A percentile compares a stretch with the other conserved stretches of the same genome.
phyloP scores from a whole-genome alignment of 1,284 basidiomycete species.

The Cystobasidium sp. region DNA sequence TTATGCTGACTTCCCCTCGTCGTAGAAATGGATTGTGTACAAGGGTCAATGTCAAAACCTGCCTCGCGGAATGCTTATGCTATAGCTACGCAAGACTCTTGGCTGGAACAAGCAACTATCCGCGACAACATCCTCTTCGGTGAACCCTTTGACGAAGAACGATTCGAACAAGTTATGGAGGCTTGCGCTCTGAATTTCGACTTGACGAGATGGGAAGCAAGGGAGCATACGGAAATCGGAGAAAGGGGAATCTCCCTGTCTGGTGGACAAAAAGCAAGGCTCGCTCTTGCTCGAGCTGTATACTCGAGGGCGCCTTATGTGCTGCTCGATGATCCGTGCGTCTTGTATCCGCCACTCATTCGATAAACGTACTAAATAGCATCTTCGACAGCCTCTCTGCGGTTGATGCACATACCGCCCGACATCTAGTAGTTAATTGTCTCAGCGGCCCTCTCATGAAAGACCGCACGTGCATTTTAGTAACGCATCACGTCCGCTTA shows the following conservation, averaged over 20 bases:
- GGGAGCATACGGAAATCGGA: slow-evolving; percentile 66
- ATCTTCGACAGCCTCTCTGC: slow-evolving; percentile 65
- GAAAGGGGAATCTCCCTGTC: slow-evolving; percentile 65
- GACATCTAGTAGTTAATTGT: slow-evolving; percentile 79
- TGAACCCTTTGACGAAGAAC: slow-evolving; percentile 73
- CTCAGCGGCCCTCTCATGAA: slow-evolving; percentile 76
- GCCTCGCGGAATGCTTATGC: slow-evolving; percentile 18
- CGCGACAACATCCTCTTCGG: slow-evolving; percentile 82
- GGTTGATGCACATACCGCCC: slow-evolving; percentile 81
- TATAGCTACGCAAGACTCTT: slow-evolving; percentile 60
- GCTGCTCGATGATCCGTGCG: slow-evolving; percentile 80
- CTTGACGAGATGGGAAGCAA: slow-evolving; percentile 85
- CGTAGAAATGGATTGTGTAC: slow-evolving; percentile 85
- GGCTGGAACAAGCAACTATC: slow-evolving; percentile 74
- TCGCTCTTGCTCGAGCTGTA: slow-evolving; percentile 76
- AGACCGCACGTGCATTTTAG: slow-evolving; percentile 78
- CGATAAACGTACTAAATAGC: neutral
- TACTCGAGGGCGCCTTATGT: slow-evolving; percentile 88
- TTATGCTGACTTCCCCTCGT: slow-evolving; percentile 67
- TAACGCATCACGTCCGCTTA: slow-evolving; percentile 74
- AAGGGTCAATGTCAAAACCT: slow-evolving; percentile 27
- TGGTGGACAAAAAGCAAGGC: slow-evolving; percentile 34
- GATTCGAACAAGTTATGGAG: slow-evolving; percentile 77
- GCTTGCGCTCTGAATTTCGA: slow-evolving; percentile 78
- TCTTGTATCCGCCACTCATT: neutral